phyloP scores from a whole-genome alignment of 192 early-diverging fungal genomes.

The Podila minutissima region DNA sequence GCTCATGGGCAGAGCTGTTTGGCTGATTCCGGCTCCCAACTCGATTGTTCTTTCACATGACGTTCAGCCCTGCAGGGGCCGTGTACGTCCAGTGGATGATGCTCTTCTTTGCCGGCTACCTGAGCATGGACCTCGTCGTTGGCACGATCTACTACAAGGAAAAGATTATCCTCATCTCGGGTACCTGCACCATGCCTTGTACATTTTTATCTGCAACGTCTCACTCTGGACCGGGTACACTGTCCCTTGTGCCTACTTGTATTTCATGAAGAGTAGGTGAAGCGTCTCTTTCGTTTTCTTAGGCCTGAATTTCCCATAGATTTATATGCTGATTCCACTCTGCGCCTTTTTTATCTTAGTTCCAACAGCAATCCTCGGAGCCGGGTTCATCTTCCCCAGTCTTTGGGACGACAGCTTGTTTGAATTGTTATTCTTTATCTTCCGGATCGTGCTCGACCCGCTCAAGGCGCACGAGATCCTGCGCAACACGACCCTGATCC shows the following conservation, averaged over 20 bases:
- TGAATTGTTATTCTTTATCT: neutral
- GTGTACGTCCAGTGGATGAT: neutral
- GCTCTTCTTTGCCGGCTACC: neutral
- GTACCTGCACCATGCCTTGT: neutral
- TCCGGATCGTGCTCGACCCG: neutral
- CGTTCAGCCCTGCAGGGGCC: neutral
- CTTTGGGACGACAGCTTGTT: neutral
- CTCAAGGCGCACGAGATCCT: neutral
- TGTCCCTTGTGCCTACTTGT: neutral
- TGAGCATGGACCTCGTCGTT: neutral
- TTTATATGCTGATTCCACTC: neutral
- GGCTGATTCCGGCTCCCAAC: neutral
- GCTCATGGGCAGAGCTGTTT: neutral
- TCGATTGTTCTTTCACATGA: neutral
- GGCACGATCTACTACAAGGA: neutral
- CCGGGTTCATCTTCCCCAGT: neutral
- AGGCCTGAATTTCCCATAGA: neutral
- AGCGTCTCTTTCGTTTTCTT: no score
- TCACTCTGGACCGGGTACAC: neutral
- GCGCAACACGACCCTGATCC: neutral
- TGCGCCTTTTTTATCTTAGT: neutral
- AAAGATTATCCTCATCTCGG: neutral
- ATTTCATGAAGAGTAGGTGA: neutral
- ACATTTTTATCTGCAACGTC: no score
- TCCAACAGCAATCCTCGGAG: neutral